Percentiles rank a stretch among this genome's conserved stretches.
Evolutionary conservation across 495 filamentous ascomycete genomes (phyloP).

Genomic region (Bathelium albidoporum): DNA sequence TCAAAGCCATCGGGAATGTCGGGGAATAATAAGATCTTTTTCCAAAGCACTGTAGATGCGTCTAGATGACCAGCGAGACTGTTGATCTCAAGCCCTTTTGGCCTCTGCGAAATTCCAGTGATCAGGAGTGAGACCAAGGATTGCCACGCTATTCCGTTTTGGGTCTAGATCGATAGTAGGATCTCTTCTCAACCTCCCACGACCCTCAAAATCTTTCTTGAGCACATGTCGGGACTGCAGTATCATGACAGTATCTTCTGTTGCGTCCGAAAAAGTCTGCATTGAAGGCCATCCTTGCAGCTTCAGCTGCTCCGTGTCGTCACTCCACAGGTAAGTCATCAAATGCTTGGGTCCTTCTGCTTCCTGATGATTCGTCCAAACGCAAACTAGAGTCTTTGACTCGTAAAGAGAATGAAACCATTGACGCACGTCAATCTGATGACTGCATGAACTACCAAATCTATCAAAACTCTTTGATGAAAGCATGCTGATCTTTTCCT

Average conservation of each 20-base stretch:
- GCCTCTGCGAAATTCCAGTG: neutral
- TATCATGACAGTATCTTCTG: no score
- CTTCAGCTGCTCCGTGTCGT: neutral
- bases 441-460: slow-evolving; percentile 11
- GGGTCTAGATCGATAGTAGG: neutral
- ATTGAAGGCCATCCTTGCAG: neutral
- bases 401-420: slow-evolving; percentile 79
- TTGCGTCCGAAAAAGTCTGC: no score
- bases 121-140: neutral
- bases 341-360: neutral
- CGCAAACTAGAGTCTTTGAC: slow-evolving; percentile 99
- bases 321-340: neutral
- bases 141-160: neutral
- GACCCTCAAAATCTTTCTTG: neutral
- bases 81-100: no score
- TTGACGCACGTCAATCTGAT: slow-evolving; percentile 99
- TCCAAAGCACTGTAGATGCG: no score
- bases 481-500: neutral
- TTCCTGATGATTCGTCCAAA: neutral
- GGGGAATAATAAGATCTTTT: neutral
- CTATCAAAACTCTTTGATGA: neutral
- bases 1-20: neutral
- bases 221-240: no score
- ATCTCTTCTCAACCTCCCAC: neutral
- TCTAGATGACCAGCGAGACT: no score